Base-by-base conservation (phyloP, 2,329 filamentous ascomycete species). In the Plenodomus lindquistii region DNA sequence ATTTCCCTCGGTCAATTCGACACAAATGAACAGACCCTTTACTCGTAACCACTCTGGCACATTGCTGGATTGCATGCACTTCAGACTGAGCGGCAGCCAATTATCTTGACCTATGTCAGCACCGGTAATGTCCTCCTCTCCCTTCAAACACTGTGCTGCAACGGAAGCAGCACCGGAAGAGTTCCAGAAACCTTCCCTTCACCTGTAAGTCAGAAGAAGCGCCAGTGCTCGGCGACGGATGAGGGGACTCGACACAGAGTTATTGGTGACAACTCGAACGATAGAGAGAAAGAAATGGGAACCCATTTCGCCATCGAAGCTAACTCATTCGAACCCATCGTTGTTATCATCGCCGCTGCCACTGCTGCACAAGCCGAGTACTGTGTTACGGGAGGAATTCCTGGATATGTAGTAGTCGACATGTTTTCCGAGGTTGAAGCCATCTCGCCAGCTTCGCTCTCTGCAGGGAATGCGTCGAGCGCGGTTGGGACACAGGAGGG, bases 151-250 rank as follows among this genome's bases (percentile, higher is more conserved):
- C 27, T 66, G 46, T 17, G 55, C 31, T 8, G 59, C 58, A 15
- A 31, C 27, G 27, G 27, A 8, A 31, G 27, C 27, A 15, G 60
- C 63, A 18, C 58, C 62, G 13, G 52, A 51, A 1, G 56, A 61
- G 39, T 66, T 60, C 65, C 63, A 68, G 2, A 62, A 57, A 4
- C 65, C 63, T 44, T 68, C 65, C 18, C 65, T 56, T 11, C 63
- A 53, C 19, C 62, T 44, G 47, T 54, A 58, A 38, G 50, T 59
- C 17, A 64, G 54, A 1, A 68, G 50, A 3, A 66, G 45, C 10
- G 54, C 46, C 15, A 68, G 53, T 17, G 63, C 65, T 21, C 62
- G 59, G 13, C 65, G 52, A 3, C 65, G 60, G 13, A 62, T 41
- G n/a, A 58, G 27, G 65, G 65, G 39, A 66, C 65, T 11, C 65